A percentile compares a stretch with the other conserved stretches of the same genome.
phyloP scores from a whole-genome alignment of 169 alveolate genomes.

The Neospora caninum region DNA sequence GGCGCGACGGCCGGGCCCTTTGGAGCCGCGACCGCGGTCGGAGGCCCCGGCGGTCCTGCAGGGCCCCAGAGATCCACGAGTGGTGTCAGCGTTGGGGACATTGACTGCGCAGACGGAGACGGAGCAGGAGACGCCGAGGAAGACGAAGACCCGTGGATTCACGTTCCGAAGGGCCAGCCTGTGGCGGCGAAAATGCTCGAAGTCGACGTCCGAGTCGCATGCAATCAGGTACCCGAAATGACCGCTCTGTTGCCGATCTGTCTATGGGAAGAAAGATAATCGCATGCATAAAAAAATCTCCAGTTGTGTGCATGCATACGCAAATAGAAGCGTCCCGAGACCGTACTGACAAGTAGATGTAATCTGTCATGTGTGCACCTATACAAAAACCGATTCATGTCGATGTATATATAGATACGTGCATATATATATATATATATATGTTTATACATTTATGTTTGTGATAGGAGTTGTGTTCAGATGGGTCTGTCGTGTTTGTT shows the following conservation, averaged over 20 bases:
- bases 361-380: too few relatives aligned
- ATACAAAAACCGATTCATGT: background rate
- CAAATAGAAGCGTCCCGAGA: too few relatives aligned
- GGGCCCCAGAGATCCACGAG: background rate
- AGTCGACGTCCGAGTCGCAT: conserved; percentile 16
- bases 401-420: background rate
- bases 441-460: background rate
- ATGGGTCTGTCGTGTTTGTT: too few relatives aligned
- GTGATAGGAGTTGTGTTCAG: too few relatives aligned
- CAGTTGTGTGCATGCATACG: too few relatives aligned
- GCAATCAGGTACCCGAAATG: background rate
- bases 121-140: background rate
- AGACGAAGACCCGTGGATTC: conserved; percentile 48
- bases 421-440: background rate
- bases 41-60: background rate
- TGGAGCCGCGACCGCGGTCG: background rate
- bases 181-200: conserved; percentile 2
- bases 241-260: too few relatives aligned
- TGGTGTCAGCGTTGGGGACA: background rate
- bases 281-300: too few relatives aligned
- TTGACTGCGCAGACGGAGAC: background rate
- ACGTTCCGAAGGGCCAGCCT: conserved; percentile 40
- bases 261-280: too few relatives aligned
- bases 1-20: background rate
- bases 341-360: too few relatives aligned